Conservation (phyloP, 306 rosid genomes). For the Citrullus mucosospermus region DNA sequence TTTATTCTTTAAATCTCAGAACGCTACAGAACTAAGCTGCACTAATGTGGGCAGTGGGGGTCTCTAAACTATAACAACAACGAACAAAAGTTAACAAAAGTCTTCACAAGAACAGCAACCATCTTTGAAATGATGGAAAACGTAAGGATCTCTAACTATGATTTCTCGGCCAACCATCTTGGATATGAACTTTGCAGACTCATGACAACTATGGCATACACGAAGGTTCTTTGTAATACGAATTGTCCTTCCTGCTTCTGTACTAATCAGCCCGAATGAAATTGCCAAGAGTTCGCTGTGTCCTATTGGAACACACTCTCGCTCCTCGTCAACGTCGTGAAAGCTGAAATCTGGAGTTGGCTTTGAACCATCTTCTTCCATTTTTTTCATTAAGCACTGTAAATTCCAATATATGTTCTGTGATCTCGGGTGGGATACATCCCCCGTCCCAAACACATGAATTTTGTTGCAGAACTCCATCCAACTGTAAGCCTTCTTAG, state of each 20-base stretch:
- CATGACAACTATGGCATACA: conserved; percentile 44
- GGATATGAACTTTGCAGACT: conserved; percentile 39
- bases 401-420: conserved; percentile 35
- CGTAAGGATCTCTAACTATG: conserved; percentile 46
- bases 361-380: conserved; percentile 28
- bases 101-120: conserved; percentile 53
- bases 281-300: conserved; percentile 63
- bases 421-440: conserved; percentile 55
- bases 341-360: conserved; percentile 31
- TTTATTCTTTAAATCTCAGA: no score
- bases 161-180: conserved; percentile 35
- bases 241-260: conserved; percentile 27
- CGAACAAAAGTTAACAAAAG: conserved; percentile 22
- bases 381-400: conserved; percentile 36
- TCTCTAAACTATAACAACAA: background rate
- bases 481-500: conserved; percentile 49
- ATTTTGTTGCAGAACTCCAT: conserved; percentile 42
- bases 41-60: background rate
- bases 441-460: conserved; percentile 65
- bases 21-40: no score
- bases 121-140: conserved; percentile 51
- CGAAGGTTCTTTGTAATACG: conserved; percentile 44
- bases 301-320: conserved; percentile 46
- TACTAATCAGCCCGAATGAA: conserved; percentile 52
- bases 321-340: conserved; percentile 58